phyloP scores from a whole-genome alignment of 176 grass and related monocot species.

The Chloris gayana region DNA sequence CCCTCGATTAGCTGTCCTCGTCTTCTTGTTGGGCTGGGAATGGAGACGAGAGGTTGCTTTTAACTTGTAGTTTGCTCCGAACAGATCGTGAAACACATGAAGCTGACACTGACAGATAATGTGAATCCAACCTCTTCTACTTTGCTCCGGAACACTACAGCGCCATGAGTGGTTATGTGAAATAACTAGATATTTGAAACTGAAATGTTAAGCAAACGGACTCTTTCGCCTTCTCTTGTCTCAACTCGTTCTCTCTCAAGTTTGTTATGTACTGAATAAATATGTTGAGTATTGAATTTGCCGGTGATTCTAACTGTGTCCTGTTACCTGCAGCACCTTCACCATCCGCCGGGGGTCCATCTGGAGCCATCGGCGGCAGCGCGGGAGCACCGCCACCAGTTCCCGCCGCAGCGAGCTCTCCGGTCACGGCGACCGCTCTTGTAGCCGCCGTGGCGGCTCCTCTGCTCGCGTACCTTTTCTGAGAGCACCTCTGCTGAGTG shows the following conservation, averaged over 20 bases:
- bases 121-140: not conserved
- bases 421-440: not conserved
- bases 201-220: not conserved
- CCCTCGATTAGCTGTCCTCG: not conserved
- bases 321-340: conserved; percentile 31
- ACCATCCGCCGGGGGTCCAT: not conserved
- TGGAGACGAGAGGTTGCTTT: not conserved
- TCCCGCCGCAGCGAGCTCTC: conserved; percentile 4
- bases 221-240: not conserved
- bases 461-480: conserved; percentile 41
- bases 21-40: not conserved
- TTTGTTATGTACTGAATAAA: not conserved
- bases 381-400: not conserved
- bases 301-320: not conserved
- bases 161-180: not conserved
- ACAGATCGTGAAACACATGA: not conserved
- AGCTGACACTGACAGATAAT: not conserved
- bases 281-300: not conserved
- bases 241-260: not conserved
- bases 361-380: conserved; percentile 1
- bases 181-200: not conserved
- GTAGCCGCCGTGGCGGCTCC: conserved; percentile 13
- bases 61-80: not conserved
- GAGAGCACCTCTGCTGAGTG: conserved; percentile 22
- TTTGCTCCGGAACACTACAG: not conserved